Evolutionary conservation across 1,284 basidiomycete species (phyloP), one percentile per base, ranked within the genome.

Genomic region (Omphalotus olearius): DNA sequence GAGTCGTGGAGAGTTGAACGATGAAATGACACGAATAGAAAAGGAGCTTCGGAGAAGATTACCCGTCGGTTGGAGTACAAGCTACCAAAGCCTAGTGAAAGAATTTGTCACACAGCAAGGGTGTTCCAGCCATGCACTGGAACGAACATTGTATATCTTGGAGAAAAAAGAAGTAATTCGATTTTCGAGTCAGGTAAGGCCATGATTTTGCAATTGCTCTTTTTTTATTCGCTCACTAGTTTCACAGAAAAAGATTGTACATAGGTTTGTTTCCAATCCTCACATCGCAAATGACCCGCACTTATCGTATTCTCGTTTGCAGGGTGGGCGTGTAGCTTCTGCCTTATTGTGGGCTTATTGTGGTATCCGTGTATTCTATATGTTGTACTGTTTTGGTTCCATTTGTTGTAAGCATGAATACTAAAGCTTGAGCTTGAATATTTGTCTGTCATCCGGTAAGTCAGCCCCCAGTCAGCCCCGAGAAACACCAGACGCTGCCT

Each of bases 61-160:
- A 57, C 96, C 97, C 0, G 90, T 99, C 48, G 96, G 96, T 2
- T 98, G 96, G 93, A 93, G 87, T 59, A 98, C 95, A 47, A 93
- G 91, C 62, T 98, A 98, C 64, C 91, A 94, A 68, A 91, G 87
- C 61, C 76, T 99, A 46, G 83, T 95, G n/a, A 83, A 87, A 58
- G 97, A 99, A 70, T 99, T 99, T 68, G 95, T 98, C 10, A 88
- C 83, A 6, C 85, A 91, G 59, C 93, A 98, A 67, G 91, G 93
- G 3, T 96, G 88, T 66, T 89, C 89, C 17, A 86, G 80, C 59
- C 95, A 98, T 68, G 92, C 96, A 14, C 78, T 99, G 25, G 97
- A 99, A 68, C 76, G 94, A 56, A 92, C 92, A 16, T 70, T 99
- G 56, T 98, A 85, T 66, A 81, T 99, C 45, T 64, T 99, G 67